A percentile compares a stretch with the other conserved stretches of the same genome.
phyloP scores from a whole-genome alignment of 2,329 filamentous ascomycete genomes.

The Ophiocordyceps sinensis region DNA sequence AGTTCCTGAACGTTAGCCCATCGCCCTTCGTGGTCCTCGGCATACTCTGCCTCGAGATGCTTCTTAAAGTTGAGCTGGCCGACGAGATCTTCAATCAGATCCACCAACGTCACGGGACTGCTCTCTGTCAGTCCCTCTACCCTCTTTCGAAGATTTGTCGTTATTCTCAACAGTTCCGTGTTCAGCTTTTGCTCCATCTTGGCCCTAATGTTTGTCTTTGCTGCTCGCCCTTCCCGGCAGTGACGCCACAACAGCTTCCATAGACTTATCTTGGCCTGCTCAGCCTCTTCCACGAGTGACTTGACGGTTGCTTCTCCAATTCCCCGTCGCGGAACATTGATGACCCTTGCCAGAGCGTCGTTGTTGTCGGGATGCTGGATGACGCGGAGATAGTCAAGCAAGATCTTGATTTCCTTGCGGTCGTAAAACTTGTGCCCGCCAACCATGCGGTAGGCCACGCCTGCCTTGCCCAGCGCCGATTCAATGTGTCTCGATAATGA shows the following conservation, averaged over 20 bases:
- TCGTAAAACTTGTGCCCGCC: slow-evolving; percentile 87
- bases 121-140: slow-evolving; percentile 12
- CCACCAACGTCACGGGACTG: slow-evolving; percentile 23
- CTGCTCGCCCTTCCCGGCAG: slow-evolving; percentile 31
- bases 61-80: slow-evolving; percentile 57
- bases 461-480: slow-evolving; percentile 61
- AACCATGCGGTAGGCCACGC: slow-evolving; percentile 84
- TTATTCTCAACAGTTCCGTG: slow-evolving; percentile 32
- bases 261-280: slow-evolving; percentile 50
- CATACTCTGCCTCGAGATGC: slow-evolving; percentile 58
- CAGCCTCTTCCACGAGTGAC: slow-evolving; percentile 61
- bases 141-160: slow-evolving; percentile 17
- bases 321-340: slow-evolving; percentile 71
- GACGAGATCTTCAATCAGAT: slow-evolving; percentile 37
- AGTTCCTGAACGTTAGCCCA: slow-evolving; percentile 89
- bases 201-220: slow-evolving; percentile 33
- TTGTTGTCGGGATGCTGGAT: slow-evolving; percentile 77
- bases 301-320: slow-evolving; percentile 71
- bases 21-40: slow-evolving; percentile 60
- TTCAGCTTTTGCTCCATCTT: slow-evolving; percentile 38
- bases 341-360: slow-evolving; percentile 67
- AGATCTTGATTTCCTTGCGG: slow-evolving; percentile 69
- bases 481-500: slow-evolving; percentile 77
- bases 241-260: slow-evolving; percentile 57
- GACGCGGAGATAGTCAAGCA: slow-evolving; percentile 79